These are phyloP conservation scores for Loxodes magnus DNA, from an alignment of 73 alveolate genomes.

Conservation along the genomic window DNA sequence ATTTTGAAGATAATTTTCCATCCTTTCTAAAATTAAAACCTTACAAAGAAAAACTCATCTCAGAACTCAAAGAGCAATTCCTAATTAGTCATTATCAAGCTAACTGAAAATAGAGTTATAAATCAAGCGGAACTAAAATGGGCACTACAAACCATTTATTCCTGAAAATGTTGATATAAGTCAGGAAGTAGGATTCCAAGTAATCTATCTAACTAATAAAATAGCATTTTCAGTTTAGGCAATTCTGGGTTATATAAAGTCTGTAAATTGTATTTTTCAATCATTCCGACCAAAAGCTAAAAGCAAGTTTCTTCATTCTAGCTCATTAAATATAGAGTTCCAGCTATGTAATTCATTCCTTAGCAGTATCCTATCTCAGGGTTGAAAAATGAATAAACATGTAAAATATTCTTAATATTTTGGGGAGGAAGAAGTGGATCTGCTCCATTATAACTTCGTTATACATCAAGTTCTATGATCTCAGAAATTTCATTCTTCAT, in stretches of 20 bases:
- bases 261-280: neutral
- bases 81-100: slow-evolving; percentile 21
- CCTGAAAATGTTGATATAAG: slow-evolving; percentile 53
- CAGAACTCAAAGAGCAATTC: neutral
- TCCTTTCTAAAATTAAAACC: too few relatives aligned
- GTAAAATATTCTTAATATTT: slow-evolving; percentile 50
- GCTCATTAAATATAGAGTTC: slow-evolving; percentile 63
- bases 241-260: slow-evolving; percentile 45
- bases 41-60: slow-evolving; percentile 2
- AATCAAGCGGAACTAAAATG: slow-evolving; percentile 75
- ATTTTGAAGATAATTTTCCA: slow-evolving; percentile 3
- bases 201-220: slow-evolving; percentile 75
- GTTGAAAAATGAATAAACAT: slow-evolving; percentile 74
- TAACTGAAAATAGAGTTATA: slow-evolving; percentile 63
- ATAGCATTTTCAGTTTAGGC: slow-evolving; percentile 57
- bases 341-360: slow-evolving; percentile 97
- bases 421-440: neutral
- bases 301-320: slow-evolving; percentile 30
- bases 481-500: slow-evolving; percentile 26
- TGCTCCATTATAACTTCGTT: slow-evolving; percentile 39
- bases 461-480: slow-evolving; percentile 44
- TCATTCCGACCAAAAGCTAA: neutral
- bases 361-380: slow-evolving; percentile 86
- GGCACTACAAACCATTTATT: slow-evolving; percentile 31
- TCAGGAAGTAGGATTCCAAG: slow-evolving; percentile 57